Percentiles rank a stretch among this genome's conserved stretches.
Evolutionary conservation across 2,329 filamentous ascomycete species (phyloP).

Genomic region (Cladophialophora yegresii): DNA sequence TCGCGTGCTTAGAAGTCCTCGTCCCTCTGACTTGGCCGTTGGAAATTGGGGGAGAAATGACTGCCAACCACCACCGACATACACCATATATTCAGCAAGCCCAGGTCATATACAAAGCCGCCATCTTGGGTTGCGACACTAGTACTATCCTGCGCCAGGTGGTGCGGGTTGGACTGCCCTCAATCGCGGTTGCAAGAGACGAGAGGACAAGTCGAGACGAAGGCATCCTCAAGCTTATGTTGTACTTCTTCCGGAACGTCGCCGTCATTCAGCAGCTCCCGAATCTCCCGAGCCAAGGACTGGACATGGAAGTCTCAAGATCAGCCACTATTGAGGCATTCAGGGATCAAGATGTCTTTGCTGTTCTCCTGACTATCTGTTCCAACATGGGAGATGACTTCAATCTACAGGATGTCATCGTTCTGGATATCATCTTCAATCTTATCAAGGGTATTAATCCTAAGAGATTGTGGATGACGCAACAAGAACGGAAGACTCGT

Average conservation of each 20-base stretch:
- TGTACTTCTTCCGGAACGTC: slow-evolving; percentile 88
- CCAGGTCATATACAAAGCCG: slow-evolving; percentile 86
- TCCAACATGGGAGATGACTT: slow-evolving; percentile 96
- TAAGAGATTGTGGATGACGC: slow-evolving; percentile 80
- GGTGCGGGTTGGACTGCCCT: slow-evolving; percentile 77
- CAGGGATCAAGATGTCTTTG: slow-evolving; percentile 85
- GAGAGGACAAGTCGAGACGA: slow-evolving; percentile 81
- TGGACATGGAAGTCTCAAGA: slow-evolving; percentile 84
- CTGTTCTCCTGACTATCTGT: slow-evolving; percentile 78
- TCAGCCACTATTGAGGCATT: slow-evolving; percentile 88
- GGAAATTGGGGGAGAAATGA: slow-evolving; percentile 79
- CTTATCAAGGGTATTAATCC: slow-evolving; percentile 86
- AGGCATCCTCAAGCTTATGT: slow-evolving; percentile 83
- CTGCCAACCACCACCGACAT: slow-evolving; percentile 88
- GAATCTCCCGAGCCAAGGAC: slow-evolving; percentile 74
- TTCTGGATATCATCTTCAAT: slow-evolving; percentile 91
- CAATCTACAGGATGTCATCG: slow-evolving; percentile 78
- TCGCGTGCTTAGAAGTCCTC: slow-evolving; percentile 86
- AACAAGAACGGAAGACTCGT: slow-evolving; percentile 67
- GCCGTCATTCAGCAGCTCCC: slow-evolving; percentile 77
- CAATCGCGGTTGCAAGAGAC: slow-evolving; percentile 75
- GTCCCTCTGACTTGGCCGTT: slow-evolving; percentile 94
- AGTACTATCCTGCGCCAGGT: slow-evolving; percentile 76
- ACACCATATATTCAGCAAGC: slow-evolving; percentile 84
- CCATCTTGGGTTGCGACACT: slow-evolving; percentile 79